Percentiles rank a stretch among this genome's conserved stretches.
Conservation (phyloP, 176 grass and related monocot genomes). For the Microstegium vimineum region DNA sequence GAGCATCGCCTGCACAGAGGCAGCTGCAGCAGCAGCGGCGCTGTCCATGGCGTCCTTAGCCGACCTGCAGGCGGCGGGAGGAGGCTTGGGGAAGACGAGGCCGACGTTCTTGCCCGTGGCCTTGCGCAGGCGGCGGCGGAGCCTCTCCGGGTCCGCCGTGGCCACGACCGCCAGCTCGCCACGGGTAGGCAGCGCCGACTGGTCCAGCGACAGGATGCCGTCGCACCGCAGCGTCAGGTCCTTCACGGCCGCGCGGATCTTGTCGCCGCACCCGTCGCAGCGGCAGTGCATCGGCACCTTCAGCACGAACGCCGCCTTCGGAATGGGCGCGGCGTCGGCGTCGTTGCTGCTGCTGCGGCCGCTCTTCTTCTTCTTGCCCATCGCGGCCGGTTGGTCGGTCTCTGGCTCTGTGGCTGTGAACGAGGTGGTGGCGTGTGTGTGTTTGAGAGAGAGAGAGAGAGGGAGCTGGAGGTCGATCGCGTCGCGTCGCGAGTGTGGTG, state of each 20-base stretch:
- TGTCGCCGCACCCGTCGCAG: constrained; percentile 34
- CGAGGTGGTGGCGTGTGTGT: too few species aligned
- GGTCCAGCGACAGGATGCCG: constrained; percentile 22
- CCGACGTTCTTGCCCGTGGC: constrained; percentile 31
- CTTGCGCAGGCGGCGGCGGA: constrained; percentile 26
- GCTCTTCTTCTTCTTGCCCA: constrained; percentile 34
- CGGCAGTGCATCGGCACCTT: constrained; percentile 43
- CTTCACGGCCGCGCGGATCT: constrained; percentile 17
- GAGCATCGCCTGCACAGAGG: background rate
- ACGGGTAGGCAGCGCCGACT: background rate
- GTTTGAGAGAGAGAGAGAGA: too few species aligned
- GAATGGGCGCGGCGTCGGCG: background rate
- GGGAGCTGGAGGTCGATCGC: too few species aligned
- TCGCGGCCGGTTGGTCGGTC: background rate
- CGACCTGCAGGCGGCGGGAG: background rate
- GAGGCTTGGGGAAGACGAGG: background rate
- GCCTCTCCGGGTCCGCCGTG: constrained; percentile 27
- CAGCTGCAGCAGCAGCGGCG: too few species aligned
- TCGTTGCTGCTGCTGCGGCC: background rate
- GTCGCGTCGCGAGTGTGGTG: too few species aligned
- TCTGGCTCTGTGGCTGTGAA: too few species aligned
- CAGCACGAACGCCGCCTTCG: constrained; percentile 18
- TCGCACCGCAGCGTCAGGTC: background rate
- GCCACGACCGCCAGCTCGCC: constrained; percentile 17
- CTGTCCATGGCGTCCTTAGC: background rate